A percentile compares a stretch with the other conserved stretches of the same genome.
These are phyloP conservation scores for Monsonia emarginata DNA, from an alignment of 441 rosid species.

Conservation along the genomic window DNA sequence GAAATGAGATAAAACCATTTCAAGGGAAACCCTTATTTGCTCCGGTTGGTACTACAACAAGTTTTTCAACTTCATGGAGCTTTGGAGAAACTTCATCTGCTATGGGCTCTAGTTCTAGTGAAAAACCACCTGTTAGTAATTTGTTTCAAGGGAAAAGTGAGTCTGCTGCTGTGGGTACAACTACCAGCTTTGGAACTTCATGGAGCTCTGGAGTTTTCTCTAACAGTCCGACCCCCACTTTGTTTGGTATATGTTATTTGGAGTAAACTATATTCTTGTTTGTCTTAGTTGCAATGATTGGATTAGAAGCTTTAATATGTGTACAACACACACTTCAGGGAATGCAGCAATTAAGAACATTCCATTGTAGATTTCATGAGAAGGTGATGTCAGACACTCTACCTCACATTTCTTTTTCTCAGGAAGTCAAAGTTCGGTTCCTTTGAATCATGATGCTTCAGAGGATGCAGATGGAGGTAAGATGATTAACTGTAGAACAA, in stretches of 20 bases:
- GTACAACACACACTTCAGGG: neutral
- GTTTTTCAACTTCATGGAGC: neutral
- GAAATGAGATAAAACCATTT: neutral
- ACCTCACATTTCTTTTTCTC: conserved; percentile 4
- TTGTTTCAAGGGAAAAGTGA: conserved; percentile 4
- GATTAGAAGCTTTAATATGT: neutral
- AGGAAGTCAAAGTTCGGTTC: conserved; percentile 46
- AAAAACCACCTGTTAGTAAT: neutral
- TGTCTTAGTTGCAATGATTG: neutral
- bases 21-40: conserved; percentile 1
- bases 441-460: conserved; percentile 32
- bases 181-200: conserved; percentile 19
- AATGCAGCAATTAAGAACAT: neutral
- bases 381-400: neutral
- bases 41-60: neutral
- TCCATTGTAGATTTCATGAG: neutral
- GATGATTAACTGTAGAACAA: conserved; percentile 14
- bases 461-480: conserved; percentile 61
- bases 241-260: conserved; percentile 38
- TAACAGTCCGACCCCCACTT: conserved; percentile 33
- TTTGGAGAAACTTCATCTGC: neutral
- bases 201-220: conserved; percentile 43
- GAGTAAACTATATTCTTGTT: neutral
- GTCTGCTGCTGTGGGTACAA: conserved; percentile 11
- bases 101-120: neutral